These are phyloP conservation scores for Scytalidium sp. DNA, from an alignment of 2,329 filamentous ascomycete genomes.

Conservation along the genomic window DNA sequence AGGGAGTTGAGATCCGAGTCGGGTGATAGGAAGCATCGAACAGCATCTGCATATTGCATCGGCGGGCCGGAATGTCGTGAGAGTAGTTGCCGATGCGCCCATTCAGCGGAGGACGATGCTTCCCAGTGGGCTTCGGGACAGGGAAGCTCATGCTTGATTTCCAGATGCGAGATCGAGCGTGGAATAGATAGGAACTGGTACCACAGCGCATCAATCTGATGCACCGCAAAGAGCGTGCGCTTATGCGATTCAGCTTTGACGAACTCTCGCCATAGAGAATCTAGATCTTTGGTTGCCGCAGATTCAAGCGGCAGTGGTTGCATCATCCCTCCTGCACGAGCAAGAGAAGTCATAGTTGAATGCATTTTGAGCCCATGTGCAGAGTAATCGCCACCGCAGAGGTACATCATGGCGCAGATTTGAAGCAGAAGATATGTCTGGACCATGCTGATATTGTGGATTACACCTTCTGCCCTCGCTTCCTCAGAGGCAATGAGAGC, in stretches of 20 bases:
- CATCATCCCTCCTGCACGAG: constrained; percentile 32
- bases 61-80: constrained; percentile 9
- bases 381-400: constrained; percentile 34
- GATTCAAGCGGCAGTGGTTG: constrained; percentile 26
- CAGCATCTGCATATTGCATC: constrained; percentile 33
- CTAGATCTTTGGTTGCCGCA: constrained; percentile 27
- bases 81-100: constrained; percentile 30
- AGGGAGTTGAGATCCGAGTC: constrained; percentile 24
- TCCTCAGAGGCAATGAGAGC: constrained; percentile 21
- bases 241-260: constrained; percentile 36
- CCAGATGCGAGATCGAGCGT: constrained; percentile 34
- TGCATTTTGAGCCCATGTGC: constrained; percentile 35
- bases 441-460: constrained; percentile 25
- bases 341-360: constrained; percentile 35
- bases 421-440: constrained; percentile 38
- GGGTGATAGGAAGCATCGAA: constrained; percentile 33
- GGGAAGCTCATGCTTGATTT: constrained; percentile 42
- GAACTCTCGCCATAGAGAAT: constrained; percentile 37
- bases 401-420: constrained; percentile 40
- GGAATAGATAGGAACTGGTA: constrained; percentile 39
- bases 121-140: constrained; percentile 35
- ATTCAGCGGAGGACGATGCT: constrained; percentile 32
- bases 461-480: constrained; percentile 7
- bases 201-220: constrained; percentile 41
- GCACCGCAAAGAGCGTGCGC: constrained; percentile 38